These are phyloP conservation scores for Aspergillus jensenii DNA, from an alignment of 2,329 filamentous ascomycete genomes.

Conservation along the genomic window DNA sequence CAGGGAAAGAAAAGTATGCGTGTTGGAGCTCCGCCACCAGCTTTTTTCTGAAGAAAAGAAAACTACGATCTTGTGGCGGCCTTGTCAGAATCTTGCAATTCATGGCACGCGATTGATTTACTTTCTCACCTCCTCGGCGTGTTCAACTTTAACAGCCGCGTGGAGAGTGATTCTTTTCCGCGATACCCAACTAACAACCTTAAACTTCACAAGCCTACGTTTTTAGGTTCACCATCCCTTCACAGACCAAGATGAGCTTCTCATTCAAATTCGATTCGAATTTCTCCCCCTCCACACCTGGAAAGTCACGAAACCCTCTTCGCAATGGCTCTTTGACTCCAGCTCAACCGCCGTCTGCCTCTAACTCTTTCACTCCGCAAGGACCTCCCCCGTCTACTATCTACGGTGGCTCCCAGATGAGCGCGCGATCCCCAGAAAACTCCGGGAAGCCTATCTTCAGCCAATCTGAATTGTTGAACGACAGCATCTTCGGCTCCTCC, in stretches of 20 bases:
- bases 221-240: neutral
- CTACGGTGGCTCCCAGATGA: slow-evolving; percentile 53
- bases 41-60: neutral
- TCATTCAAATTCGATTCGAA: slow-evolving; percentile 36
- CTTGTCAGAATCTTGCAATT: neutral
- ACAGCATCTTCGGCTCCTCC: slow-evolving; percentile 40
- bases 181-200: slow-evolving; percentile 1
- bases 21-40: neutral
- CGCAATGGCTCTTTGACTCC: slow-evolving; percentile 57
- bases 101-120: neutral
- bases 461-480: slow-evolving; percentile 36
- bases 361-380: slow-evolving; percentile 57
- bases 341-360: slow-evolving; percentile 55
- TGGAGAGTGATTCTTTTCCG: slow-evolving; percentile 2
- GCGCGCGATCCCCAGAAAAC: slow-evolving; percentile 31
- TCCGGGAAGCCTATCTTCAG: slow-evolving; percentile 39
- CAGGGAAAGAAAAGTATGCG: slow-evolving; percentile 3
- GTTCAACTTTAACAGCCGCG: neutral
- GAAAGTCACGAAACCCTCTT: slow-evolving; percentile 36
- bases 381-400: slow-evolving; percentile 53
- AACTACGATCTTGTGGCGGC: neutral
- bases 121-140: neutral
- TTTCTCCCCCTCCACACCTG: slow-evolving; percentile 38
- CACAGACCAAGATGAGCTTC: slow-evolving; percentile 34
- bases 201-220: neutral